phyloP scores from a whole-genome alignment of 2,329 filamentous ascomycete species.

The Fonsecaea nubica region DNA sequence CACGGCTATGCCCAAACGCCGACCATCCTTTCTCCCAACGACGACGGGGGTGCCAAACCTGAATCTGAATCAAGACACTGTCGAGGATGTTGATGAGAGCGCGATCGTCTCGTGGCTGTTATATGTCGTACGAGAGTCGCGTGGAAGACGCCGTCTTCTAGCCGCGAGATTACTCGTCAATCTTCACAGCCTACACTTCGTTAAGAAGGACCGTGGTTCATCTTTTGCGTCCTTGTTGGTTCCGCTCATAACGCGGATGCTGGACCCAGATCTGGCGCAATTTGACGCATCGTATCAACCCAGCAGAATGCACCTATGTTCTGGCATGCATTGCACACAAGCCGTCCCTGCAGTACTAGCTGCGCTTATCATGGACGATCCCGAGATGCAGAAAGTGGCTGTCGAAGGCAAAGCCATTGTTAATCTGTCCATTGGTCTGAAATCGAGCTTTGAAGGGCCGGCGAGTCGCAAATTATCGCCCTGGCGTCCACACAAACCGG shows the following conservation, averaged over 20 bases:
- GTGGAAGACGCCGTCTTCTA: conserved; percentile 67
- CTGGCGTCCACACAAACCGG: conserved; percentile 36
- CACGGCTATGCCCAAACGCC: conserved; percentile 46
- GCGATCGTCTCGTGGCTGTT: conserved; percentile 77
- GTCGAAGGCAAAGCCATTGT: conserved; percentile 72
- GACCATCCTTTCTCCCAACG: conserved; percentile 46
- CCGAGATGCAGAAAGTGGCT: conserved; percentile 79
- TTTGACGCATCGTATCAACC: conserved; percentile 46
- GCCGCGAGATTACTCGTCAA: conserved; percentile 72
- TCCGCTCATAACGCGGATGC: conserved; percentile 71
- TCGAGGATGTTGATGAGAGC: conserved; percentile 69
- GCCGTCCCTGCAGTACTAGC: conserved; percentile 77
- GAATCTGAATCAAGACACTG: conserved; percentile 47
- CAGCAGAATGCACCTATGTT: conserved; percentile 25
- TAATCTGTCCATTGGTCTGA: conserved; percentile 67
- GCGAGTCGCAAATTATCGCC: conserved; percentile 46
- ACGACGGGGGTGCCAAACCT: conserved; percentile 37
- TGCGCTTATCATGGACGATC: conserved; percentile 77
- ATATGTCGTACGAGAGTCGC: conserved; percentile 64
- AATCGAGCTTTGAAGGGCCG: conserved; percentile 69
- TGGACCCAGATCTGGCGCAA: conserved; percentile 54
- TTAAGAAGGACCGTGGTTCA: conserved; percentile 68
- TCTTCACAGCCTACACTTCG: conserved; percentile 71
- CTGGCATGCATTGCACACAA: conserved; percentile 50
- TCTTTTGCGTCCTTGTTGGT: conserved; percentile 72